Percentiles rank a stretch among this genome's conserved stretches.
These are phyloP conservation scores for Colletotrichum endophyticum DNA, from an alignment of 2,329 filamentous ascomycete species.

Conservation along the genomic window DNA sequence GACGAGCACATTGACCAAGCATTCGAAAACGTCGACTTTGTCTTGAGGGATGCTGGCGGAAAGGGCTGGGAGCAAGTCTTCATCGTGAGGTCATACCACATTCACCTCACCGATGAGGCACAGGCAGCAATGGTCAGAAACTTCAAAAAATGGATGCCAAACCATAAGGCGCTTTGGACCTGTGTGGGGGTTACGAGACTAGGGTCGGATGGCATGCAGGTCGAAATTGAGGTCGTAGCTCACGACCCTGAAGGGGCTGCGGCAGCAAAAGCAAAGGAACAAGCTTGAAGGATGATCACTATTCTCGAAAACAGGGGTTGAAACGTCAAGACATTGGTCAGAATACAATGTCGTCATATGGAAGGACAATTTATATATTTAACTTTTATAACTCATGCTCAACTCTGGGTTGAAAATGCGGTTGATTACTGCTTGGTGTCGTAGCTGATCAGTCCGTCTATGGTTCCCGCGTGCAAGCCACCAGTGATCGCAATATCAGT, in stretches of 20 bases:
- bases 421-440: slow-evolving; percentile 14
- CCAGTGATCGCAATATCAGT: slow-evolving; percentile 49
- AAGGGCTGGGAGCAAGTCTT: background rate
- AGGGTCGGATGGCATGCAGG: background rate
- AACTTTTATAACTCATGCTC: background rate
- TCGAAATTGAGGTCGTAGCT: background rate
- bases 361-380: background rate
- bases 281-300: background rate
- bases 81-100: background rate
- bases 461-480: slow-evolving; percentile 43
- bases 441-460: slow-evolving; percentile 39
- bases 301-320: rapidly evolving
- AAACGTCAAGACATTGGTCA: background rate
- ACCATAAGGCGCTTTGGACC: background rate
- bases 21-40: background rate
- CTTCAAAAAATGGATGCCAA: background rate
- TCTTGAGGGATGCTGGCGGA: background rate
- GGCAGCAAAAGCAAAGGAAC: background rate
- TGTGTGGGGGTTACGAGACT: background rate
- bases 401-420: background rate
- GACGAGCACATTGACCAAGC: background rate
- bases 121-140: background rate
- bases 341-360: background rate
- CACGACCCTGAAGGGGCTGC: background rate
- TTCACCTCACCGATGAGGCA: background rate